A percentile compares a stretch with the other conserved stretches of the same genome.
Conservation (phyloP, 2,329 filamentous ascomycete species). For the Coniochaeta sp. region DNA sequence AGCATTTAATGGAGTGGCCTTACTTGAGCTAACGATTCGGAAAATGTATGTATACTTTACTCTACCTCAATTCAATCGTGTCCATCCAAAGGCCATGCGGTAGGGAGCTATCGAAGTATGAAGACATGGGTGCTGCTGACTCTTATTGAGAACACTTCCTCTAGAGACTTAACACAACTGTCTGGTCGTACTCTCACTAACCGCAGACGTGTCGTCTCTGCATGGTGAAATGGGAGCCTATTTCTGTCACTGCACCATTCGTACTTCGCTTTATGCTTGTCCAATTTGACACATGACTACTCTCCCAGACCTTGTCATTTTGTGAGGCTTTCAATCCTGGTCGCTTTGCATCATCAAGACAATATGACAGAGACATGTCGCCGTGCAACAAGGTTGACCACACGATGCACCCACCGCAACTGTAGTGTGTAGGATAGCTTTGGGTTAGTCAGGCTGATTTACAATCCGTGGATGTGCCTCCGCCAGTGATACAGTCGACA, state of each 20-base stretch:
- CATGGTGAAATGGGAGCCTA: not conserved
- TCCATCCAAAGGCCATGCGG: not conserved
- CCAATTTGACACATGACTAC: not conserved
- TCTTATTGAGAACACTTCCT: too few relatives aligned
- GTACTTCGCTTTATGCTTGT: not conserved
- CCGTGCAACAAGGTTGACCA: not conserved
- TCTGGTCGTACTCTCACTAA: too few relatives aligned
- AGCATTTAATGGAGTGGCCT: not conserved
- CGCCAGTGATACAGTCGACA: too few relatives aligned
- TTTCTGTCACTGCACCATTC: not conserved
- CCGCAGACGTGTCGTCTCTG: not conserved
- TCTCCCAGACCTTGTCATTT: not conserved
- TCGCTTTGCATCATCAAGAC: not conserved
- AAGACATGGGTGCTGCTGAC: not conserved
- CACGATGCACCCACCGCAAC: not conserved
- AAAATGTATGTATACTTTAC: not conserved
- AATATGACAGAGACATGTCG: not conserved
- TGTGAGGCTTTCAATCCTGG: not conserved
- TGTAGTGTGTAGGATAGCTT: too few relatives aligned
- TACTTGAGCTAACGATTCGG: not conserved
- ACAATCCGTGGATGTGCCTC: too few relatives aligned
- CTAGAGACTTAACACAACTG: too few relatives aligned
- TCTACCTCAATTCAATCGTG: not conserved
- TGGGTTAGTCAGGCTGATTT: too few relatives aligned
- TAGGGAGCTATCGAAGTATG: not conserved